Percentiles rank a stretch among this genome's conserved stretches.
phyloP scores from a whole-genome alignment of 2,329 filamentous ascomycete genomes.

The Aspergillus persii region DNA sequence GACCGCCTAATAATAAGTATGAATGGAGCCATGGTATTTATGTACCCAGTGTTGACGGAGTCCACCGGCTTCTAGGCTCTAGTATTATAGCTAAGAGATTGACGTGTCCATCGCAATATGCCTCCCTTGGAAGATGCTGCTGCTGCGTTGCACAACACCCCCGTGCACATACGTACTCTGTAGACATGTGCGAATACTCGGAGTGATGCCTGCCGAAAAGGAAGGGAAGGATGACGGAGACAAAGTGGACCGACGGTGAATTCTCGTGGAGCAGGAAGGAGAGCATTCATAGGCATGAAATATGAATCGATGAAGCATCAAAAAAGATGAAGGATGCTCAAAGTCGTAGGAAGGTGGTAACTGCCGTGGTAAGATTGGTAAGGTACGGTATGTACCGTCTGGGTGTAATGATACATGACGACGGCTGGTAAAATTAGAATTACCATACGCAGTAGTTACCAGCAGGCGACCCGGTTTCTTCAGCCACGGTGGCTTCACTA shows the following conservation, averaged over 20 bases:
- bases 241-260: too few species aligned
- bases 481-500: slow-evolving; percentile 20
- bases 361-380: too few species aligned
- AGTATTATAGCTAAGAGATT: slow-evolving; percentile 1
- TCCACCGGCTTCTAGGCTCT: slow-evolving; percentile 13
- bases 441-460: background rate
- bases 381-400: too few species aligned
- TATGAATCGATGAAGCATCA: background rate
- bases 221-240: background rate
- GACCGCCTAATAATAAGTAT: background rate
- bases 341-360: background rate
- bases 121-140: background rate
- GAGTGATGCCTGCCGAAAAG: background rate
- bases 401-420: too few species aligned
- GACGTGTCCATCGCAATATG: slow-evolving; percentile 7
- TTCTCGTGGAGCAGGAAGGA: too few species aligned
- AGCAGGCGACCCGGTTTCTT: slow-evolving; percentile 1
- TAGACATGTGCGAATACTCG: background rate
- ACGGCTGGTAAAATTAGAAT: too few species aligned
- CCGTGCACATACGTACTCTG: background rate
- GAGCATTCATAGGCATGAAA: too few species aligned
- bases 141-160: background rate
- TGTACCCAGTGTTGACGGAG: background rate
- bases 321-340: background rate
- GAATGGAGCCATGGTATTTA: slow-evolving; percentile 7